Percentiles rank a stretch among this genome's conserved stretches.
These are phyloP conservation scores for Echium plantagineum DNA, from an alignment of 257 asterid species.

Conservation along the genomic window DNA sequence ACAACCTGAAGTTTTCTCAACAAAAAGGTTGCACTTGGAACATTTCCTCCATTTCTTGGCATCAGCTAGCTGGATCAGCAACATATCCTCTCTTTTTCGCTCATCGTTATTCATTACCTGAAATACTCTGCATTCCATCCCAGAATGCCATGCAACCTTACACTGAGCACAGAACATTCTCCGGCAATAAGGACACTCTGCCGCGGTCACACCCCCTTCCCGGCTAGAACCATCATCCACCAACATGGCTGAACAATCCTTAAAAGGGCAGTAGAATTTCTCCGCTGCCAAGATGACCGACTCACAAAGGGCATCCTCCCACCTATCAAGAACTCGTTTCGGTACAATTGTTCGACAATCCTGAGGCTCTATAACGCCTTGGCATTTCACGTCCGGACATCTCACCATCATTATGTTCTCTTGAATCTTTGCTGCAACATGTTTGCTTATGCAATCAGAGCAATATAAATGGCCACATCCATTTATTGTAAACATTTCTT, in stretches of 20 bases:
- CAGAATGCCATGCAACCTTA: constrained; percentile 41
- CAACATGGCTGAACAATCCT: constrained; percentile 39
- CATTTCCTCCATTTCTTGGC: constrained; percentile 37
- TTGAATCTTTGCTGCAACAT: constrained; percentile 10
- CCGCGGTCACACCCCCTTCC: constrained; percentile 21
- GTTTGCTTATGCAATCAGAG: constrained; percentile 8
- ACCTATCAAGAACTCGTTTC: constrained; percentile 3
- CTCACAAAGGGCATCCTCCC: constrained; percentile 7
- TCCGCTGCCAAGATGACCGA: constrained; percentile 1
- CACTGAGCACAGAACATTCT: constrained; percentile 40
- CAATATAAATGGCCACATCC: constrained; percentile 18
- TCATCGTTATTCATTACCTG: constrained; percentile 11
- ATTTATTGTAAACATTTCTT: constrained; percentile 11
- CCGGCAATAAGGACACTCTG: constrained; percentile 37
- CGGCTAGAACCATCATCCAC: constrained; percentile 13
- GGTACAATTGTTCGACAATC: constrained; percentile 9
- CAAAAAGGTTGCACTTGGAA: constrained; percentile 21
- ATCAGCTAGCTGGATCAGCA: constrained; percentile 35
- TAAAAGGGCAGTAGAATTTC: constrained; percentile 38
- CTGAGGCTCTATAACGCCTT: neutral
- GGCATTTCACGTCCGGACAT: neutral
- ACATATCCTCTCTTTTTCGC: constrained; percentile 27
- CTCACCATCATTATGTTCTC: neutral
- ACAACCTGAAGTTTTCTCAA: constrained; percentile 34
- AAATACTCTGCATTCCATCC: constrained; percentile 28